A percentile compares a stretch with the other conserved stretches of the same genome.
Conservation (phyloP, 139 green algal genomes). For the Tetraselmis striata region DNA sequence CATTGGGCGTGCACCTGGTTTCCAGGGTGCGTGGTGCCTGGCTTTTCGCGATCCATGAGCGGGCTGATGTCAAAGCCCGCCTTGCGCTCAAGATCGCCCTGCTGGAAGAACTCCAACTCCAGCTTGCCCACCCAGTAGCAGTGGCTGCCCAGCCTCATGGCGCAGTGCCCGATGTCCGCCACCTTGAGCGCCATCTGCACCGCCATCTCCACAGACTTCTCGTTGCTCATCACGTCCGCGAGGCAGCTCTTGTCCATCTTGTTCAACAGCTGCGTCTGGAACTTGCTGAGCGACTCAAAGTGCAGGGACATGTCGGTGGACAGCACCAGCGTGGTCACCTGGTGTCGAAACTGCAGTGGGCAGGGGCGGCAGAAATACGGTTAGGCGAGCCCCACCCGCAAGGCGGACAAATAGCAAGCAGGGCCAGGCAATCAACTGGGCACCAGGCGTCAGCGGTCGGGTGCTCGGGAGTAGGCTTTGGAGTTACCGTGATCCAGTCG, state of each 20-base stretch:
- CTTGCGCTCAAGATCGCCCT: constrained; percentile 2
- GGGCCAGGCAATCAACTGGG: too few species aligned
- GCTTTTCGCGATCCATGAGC: background rate
- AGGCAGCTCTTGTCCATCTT: background rate
- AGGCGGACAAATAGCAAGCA: too few species aligned
- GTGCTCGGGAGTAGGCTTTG: too few species aligned
- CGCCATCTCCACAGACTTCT: background rate
- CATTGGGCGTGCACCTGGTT: too few species aligned
- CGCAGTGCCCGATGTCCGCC: constrained; percentile 7
- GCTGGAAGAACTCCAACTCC: constrained; percentile 3
- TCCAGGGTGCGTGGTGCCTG: background rate
- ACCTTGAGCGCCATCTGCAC: constrained; percentile 2
- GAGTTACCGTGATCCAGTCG: background rate
- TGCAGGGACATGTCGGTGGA: background rate
- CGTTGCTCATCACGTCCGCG: background rate
- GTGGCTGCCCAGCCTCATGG: background rate
- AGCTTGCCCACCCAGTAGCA: background rate
- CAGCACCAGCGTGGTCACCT: background rate
- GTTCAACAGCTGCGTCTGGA: background rate
- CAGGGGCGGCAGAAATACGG: too few species aligned
- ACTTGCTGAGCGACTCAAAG: background rate
- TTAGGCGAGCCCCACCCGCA: too few species aligned
- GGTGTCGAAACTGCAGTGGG: background rate
- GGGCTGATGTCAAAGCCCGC: background rate
- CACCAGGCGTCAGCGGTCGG: too few species aligned